Conservation (phyloP, 805 yeast genomes). For the Yarrowia porcina region DNA sequence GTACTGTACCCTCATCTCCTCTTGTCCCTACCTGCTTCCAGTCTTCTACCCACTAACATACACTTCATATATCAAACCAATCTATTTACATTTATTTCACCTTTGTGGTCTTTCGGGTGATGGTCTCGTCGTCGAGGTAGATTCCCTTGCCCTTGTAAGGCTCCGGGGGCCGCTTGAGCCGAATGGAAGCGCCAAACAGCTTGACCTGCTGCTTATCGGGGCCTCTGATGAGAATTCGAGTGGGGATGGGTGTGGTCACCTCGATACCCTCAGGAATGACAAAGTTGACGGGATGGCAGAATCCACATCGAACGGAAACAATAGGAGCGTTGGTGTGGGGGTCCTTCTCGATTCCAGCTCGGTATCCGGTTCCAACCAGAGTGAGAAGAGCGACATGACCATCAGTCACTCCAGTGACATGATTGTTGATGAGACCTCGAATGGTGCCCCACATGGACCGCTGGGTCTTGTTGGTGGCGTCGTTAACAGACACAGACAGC, state of each 20-base stretch:
- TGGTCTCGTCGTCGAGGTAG: slow-evolving; percentile 85
- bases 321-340: slow-evolving; percentile 46
- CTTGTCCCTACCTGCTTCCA: too few species aligned
- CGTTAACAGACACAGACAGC: slow-evolving; percentile 51
- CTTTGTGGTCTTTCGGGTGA: slow-evolving; percentile 86
- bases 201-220: slow-evolving; percentile 81
- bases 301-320: slow-evolving; percentile 82
- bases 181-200: slow-evolving; percentile 81
- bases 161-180: slow-evolving; percentile 91
- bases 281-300: slow-evolving; percentile 73
- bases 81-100: slow-evolving; percentile 56
- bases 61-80: too few species aligned
- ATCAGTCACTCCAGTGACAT: slow-evolving; percentile 83
- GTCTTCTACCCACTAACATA: too few species aligned
- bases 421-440: slow-evolving; percentile 72
- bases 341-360: slow-evolving; percentile 69
- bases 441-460: slow-evolving; percentile 94
- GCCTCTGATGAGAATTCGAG: slow-evolving; percentile 82
- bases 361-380: slow-evolving; percentile 95
- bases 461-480: slow-evolving; percentile 60
- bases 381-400: slow-evolving; percentile 86
- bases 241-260: slow-evolving; percentile 78
- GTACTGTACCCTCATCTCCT: too few species aligned
- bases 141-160: slow-evolving; percentile 99
- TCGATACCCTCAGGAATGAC: slow-evolving; percentile 72